Conservation (phyloP, 2,329 filamentous ascomycete genomes). For the Colletotrichum gloeosporioides region DNA sequence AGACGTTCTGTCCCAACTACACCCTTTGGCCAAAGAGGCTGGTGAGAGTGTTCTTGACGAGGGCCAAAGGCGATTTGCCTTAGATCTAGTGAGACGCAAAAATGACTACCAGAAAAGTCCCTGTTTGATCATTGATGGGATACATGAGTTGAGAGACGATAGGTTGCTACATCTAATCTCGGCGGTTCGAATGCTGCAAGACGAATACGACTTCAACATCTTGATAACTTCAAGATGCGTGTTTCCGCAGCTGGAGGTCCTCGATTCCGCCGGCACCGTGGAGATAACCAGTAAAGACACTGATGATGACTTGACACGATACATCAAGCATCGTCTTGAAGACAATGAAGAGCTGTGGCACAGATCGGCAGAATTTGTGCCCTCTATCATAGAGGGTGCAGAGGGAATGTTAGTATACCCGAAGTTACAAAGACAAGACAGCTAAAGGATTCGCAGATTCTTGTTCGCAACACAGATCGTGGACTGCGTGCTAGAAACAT, state of each 20-base stretch:
- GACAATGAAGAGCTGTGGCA: not conserved
- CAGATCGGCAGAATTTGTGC: fast-evolving
- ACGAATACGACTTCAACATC: not conserved
- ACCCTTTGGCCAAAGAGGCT: not conserved
- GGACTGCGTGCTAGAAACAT: not conserved
- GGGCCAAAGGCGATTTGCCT: not conserved
- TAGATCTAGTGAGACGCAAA: not conserved
- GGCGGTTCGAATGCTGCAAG: not conserved
- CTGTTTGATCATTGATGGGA: not conserved
- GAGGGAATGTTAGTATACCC: not conserved
- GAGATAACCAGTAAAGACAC: not conserved
- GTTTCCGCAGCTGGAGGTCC: not conserved
- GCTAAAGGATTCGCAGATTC: not conserved
- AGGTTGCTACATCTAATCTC: not conserved
- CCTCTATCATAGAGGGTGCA: not conserved
- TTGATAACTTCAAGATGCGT: not conserved
- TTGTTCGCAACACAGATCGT: not conserved
- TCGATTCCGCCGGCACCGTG: not conserved
- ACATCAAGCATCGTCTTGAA: not conserved
- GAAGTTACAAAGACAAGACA: fast-evolving
- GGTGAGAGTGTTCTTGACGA: not conserved
- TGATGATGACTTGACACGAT: not conserved
- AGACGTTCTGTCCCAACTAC: not conserved
- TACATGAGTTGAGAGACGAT: not conserved
- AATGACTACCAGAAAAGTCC: not conserved